These are phyloP conservation scores for Aureobasidium vineae DNA, from an alignment of 2,329 filamentous ascomycete genomes.

Conservation along the genomic window DNA sequence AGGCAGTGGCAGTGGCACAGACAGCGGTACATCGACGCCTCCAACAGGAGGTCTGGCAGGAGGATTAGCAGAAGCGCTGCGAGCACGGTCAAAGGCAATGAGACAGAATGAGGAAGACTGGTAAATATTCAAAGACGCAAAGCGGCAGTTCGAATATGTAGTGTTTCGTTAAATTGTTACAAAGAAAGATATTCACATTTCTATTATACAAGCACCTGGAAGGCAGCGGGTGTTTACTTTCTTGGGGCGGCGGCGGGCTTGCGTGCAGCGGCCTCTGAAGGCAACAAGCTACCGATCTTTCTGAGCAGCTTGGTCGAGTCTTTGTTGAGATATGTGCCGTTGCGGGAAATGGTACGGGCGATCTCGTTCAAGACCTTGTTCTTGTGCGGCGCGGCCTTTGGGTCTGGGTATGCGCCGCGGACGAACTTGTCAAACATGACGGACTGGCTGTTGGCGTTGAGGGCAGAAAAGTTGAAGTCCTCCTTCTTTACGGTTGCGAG, in stretches of 20 bases:
- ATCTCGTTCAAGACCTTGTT: conserved; percentile 32
- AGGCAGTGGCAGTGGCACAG: conserved; percentile 57
- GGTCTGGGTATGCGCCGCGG: conserved; percentile 32
- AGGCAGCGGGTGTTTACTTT: conserved; percentile 1
- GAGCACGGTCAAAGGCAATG: conserved; percentile 51
- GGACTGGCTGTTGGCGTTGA: conserved; percentile 27
- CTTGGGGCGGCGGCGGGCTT: conserved; percentile 12
- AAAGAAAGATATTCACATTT: conserved; percentile 16
- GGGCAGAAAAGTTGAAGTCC: conserved; percentile 27
- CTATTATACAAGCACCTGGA: conserved; percentile 5
- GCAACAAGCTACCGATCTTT: conserved; percentile 33
- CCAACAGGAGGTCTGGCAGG: conserved; percentile 48
- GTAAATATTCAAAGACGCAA: conserved; percentile 19
- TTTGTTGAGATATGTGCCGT: conserved; percentile 32
- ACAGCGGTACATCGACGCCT: conserved; percentile 39
- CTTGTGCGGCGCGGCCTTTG: conserved; percentile 29
- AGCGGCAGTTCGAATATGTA: neutral
- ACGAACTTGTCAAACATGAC: conserved; percentile 32
- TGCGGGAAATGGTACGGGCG: conserved; percentile 30
- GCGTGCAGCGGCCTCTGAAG: conserved; percentile 23
- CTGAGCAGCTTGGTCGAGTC: conserved; percentile 37
- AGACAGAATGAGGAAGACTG: conserved; percentile 41
- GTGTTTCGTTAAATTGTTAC: conserved; percentile 15
- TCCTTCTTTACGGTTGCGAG: conserved; percentile 26
- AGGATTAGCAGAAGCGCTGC: conserved; percentile 52